These are phyloP conservation scores for Takashimella koratensis DNA, from an alignment of 1,284 basidiomycete species.

Conservation along the genomic window DNA sequence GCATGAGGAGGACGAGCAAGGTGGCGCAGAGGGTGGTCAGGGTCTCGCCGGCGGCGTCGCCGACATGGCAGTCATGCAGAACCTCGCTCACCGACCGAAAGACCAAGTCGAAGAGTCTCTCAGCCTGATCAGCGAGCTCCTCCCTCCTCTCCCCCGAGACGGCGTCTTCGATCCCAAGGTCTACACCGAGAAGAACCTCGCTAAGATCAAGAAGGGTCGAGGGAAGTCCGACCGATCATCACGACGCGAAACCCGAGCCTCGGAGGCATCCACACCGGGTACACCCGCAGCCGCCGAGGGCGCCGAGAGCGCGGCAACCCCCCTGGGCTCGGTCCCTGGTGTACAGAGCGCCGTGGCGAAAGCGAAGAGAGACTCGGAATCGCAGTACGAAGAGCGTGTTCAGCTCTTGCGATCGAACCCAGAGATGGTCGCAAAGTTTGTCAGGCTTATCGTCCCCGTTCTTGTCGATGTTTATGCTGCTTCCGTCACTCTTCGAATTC, in stretches of 20 bases:
- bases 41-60: conserved; percentile 77
- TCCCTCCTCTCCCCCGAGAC: conserved; percentile 82
- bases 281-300: conserved; percentile 14
- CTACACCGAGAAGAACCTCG: conserved; percentile 81
- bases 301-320: background rate
- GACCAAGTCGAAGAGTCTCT: conserved; percentile 93
- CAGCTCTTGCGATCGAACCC: conserved; percentile 67
- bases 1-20: conserved; percentile 60
- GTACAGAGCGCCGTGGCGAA: conserved; percentile 13
- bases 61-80: conserved; percentile 97
- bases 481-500: conserved; percentile 77
- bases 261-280: conserved; percentile 14
- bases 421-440: conserved; percentile 72
- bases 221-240: conserved; percentile 17
- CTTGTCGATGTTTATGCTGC: conserved; percentile 93
- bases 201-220: conserved; percentile 37
- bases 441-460: conserved; percentile 81
- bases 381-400: conserved; percentile 44
- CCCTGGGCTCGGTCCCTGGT: background rate
- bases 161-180: conserved; percentile 88
- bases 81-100: conserved; percentile 90
- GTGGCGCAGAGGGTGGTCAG: conserved; percentile 57
- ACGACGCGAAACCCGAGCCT: conserved; percentile 2
- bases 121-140: conserved; percentile 77
- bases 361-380: conserved; percentile 43